Base-by-base conservation (phyloP, 1,284 basidiomycete genomes). In the Cutaneotrichosporon cavernicola region DNA sequence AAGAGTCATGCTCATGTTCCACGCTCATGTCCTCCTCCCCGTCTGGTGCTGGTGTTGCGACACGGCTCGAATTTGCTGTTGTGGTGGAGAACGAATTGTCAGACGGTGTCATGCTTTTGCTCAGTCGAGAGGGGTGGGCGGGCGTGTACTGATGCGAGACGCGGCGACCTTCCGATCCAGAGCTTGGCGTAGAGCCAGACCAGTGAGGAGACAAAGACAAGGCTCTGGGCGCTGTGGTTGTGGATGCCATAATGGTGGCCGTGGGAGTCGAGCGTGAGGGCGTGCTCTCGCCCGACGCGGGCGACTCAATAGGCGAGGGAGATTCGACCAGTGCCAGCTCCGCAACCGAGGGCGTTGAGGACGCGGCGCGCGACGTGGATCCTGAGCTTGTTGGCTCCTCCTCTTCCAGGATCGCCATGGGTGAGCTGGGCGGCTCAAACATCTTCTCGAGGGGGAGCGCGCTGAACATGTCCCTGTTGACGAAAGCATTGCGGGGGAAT, bases 361-460 rank as follows among this genome's bases (percentile, higher is more conserved):
- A 53, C 5, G 18, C 4, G 14, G 34, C 26, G 14, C 30, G 51
- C 30, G 51, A 32, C 5, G 51, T 53, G 7, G 51, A 53, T 10
- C 30, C 50, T 26, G 22, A 49, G 18, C 10, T 22, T 6, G 26
- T 21, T 2, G 36, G 36, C 36, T 56, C 55, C n/a, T 56, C 55
- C 36, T 43, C 55, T 11, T 56, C 55, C 11, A 13, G 55, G 14
- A 56, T 43, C 2, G 55, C 21, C 22, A 14, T 31, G 9, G 55
- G 55, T 14, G 55, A 36, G 22, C 22, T 43, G 22, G 55, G 55
- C 7, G 92, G 92, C 68, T 93, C 89, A 71, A 95, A 95, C 90
- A 95, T 91, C 60, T 85, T 85, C 79, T 95, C 92, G 11, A 95
- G 83, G 5, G 89, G 87, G 62, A 92, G 78, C 0, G 91, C 90